These are phyloP conservation scores for Hymenoscyphus repandus DNA, from an alignment of 2,329 filamentous ascomycete genomes.

Conservation along the genomic window DNA sequence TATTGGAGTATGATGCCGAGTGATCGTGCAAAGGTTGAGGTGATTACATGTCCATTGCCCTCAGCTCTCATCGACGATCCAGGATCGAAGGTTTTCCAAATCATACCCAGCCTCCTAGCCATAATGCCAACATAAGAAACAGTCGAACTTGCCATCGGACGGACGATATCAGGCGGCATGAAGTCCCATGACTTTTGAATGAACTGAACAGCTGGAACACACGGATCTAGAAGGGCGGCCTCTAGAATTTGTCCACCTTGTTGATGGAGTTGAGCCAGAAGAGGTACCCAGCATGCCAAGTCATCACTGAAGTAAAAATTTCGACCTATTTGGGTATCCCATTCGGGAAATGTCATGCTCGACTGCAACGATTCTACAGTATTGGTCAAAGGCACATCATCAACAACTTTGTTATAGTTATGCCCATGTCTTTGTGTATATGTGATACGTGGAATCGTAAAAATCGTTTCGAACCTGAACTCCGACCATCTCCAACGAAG, in stretches of 20 bases:
- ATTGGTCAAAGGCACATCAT: constrained; percentile 4
- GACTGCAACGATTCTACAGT: constrained; percentile 4
- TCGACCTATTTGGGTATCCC: constrained; percentile 1
- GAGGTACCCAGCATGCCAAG: constrained; percentile 16
- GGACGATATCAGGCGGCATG: constrained; percentile 24
- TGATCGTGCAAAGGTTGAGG: constrained; percentile 22
- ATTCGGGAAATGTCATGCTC: constrained; percentile 12
- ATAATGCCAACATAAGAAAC: constrained; percentile 23
- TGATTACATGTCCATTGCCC: constrained; percentile 25
- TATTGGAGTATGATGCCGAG: constrained; percentile 22
- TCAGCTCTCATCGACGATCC: constrained; percentile 23
- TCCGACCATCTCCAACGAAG: constrained; percentile 21
- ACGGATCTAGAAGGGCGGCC: too few species aligned
- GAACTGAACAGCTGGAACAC: constrained; percentile 14
- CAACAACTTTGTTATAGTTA: not conserved
- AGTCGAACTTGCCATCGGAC: constrained; percentile 22
- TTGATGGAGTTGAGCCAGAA: constrained; percentile 12
- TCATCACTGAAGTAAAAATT: constrained; percentile 13
- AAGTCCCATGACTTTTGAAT: constrained; percentile 27
- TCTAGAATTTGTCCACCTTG: too few species aligned
- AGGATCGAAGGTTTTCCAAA: constrained; percentile 25
- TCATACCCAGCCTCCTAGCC: constrained; percentile 26
- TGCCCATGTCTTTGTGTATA: not conserved
- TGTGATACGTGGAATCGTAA: constrained; percentile 1
- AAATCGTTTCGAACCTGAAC: constrained; percentile 19